These are phyloP conservation scores for Suillus variegatus DNA, from an alignment of 768 basidiomycete species.

Conservation along the genomic window DNA sequence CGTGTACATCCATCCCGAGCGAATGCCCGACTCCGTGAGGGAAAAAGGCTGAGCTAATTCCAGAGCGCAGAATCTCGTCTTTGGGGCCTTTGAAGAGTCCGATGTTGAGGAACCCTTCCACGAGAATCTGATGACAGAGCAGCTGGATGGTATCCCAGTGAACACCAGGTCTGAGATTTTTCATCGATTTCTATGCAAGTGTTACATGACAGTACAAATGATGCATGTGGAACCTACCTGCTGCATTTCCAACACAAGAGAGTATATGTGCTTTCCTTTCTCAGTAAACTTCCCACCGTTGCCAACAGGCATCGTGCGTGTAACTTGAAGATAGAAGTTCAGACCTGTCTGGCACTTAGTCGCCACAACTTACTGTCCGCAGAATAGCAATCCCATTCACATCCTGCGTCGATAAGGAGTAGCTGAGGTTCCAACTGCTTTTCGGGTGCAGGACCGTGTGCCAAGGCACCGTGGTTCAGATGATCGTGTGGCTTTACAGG, in stretches of 20 bases:
- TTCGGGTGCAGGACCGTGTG: slow-evolving; percentile 34
- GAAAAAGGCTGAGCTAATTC: slow-evolving; percentile 85
- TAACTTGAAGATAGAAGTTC: slow-evolving; percentile 54
- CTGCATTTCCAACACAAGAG: slow-evolving; percentile 91
- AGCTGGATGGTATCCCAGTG: slow-evolving; percentile 92
- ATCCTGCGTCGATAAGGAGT: slow-evolving; percentile 91
- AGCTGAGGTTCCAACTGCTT: slow-evolving; percentile 63
- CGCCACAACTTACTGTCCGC: slow-evolving; percentile 50
- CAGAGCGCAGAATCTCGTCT: slow-evolving; percentile 72
- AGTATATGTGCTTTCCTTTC: slow-evolving; percentile 81
- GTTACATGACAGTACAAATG: background rate
- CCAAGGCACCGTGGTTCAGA: slow-evolving; percentile 50
- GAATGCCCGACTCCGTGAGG: slow-evolving; percentile 93
- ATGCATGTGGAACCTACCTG: slow-evolving; percentile 42
- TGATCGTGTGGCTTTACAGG: slow-evolving; percentile 61
- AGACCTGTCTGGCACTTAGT: background rate
- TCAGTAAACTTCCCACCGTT: slow-evolving; percentile 88
- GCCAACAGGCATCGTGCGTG: slow-evolving; percentile 89
- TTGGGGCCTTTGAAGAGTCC: slow-evolving; percentile 83
- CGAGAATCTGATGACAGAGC: slow-evolving; percentile 79
- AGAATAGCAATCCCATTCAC: slow-evolving; percentile 79
- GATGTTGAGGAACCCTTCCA: slow-evolving; percentile 77
- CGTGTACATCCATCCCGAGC: slow-evolving; percentile 93
- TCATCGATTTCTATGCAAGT: slow-evolving; percentile 61
- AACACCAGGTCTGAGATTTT: slow-evolving; percentile 67